Evolutionary conservation across 2,329 filamentous ascomycete genomes (phyloP).

Genomic region (Metarhizium rileyi): DNA sequence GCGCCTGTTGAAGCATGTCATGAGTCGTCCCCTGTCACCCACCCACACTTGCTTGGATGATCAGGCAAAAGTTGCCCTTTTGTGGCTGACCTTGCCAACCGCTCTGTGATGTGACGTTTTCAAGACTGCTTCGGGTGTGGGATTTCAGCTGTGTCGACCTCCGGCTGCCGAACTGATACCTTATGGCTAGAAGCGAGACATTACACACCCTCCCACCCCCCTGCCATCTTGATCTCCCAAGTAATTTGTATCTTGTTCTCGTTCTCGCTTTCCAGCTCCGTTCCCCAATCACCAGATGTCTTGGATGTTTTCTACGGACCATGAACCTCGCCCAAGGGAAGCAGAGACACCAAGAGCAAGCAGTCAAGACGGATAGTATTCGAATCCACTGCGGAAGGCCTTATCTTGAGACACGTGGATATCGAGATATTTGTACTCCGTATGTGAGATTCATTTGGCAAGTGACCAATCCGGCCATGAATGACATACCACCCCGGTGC

Average conservation of each 20-base stretch:
- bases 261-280: slow-evolving; percentile 6
- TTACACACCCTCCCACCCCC: slow-evolving; percentile 9
- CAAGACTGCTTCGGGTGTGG: not conserved
- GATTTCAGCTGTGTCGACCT: not conserved
- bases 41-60: not conserved
- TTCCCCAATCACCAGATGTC: slow-evolving; percentile 12
- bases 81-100: not conserved
- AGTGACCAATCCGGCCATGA: not conserved
- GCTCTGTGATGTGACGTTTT: not conserved
- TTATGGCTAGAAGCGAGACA: slow-evolving; percentile 12
- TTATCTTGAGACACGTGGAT: slow-evolving; percentile 23
- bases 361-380: not conserved
- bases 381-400: slow-evolving; percentile 9
- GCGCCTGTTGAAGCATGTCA: not conserved
- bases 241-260: slow-evolving; percentile 7
- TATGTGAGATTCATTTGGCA: not conserved
- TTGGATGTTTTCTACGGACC: slow-evolving; percentile 18
- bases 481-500: slow-evolving; percentile 6
- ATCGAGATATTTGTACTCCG: slow-evolving; percentile 23
- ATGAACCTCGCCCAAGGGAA: slow-evolving; percentile 12
- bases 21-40: slow-evolving; percentile 5
- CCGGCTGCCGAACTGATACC: slow-evolving; percentile 12
- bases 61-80: not conserved
- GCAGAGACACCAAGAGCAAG: not conserved
- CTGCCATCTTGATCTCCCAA: not conserved